Percentiles rank a stretch among this genome's conserved stretches.
Conservation (phyloP, 768 basidiomycete genomes). For the Hygrophorus pudorinus region DNA sequence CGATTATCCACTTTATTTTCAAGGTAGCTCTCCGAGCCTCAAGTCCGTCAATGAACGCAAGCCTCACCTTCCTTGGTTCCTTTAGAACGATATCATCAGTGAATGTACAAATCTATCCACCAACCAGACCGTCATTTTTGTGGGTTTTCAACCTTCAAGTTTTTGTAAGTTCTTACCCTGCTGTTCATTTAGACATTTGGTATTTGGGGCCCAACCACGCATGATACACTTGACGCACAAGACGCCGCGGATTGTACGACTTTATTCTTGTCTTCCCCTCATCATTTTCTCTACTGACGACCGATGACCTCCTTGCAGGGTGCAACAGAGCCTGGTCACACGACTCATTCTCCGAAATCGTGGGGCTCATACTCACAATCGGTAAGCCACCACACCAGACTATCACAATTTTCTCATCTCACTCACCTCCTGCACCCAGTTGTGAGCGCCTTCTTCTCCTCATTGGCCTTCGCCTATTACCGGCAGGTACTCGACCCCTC, state of each 20-base stretch:
- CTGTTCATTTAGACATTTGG: constrained; percentile 30
- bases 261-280: background rate
- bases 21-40: constrained; percentile 35
- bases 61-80: background rate
- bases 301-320: constrained; percentile 30
- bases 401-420: background rate
- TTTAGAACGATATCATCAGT: constrained; percentile 45
- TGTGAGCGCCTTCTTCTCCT: constrained; percentile 50
- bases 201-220: constrained; percentile 39
- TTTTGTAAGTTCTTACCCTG: background rate
- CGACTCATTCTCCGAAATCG: constrained; percentile 60
- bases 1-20: constrained; percentile 55
- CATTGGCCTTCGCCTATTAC: constrained; percentile 60
- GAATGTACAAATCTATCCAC: constrained; percentile 39
- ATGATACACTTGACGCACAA: constrained; percentile 16
- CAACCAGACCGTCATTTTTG: constrained; percentile 26
- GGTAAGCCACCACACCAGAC: constrained; percentile 30
- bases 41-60: background rate
- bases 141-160: constrained; percentile 14
- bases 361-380: constrained; percentile 48
- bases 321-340: constrained; percentile 52
- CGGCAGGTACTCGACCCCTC: constrained; percentile 67
- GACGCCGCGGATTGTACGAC: constrained; percentile 41
- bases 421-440: constrained; percentile 24
- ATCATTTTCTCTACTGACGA: background rate